phyloP scores from a whole-genome alignment of 352 stramenopile species.

The Paralagenidium karlingii region DNA sequence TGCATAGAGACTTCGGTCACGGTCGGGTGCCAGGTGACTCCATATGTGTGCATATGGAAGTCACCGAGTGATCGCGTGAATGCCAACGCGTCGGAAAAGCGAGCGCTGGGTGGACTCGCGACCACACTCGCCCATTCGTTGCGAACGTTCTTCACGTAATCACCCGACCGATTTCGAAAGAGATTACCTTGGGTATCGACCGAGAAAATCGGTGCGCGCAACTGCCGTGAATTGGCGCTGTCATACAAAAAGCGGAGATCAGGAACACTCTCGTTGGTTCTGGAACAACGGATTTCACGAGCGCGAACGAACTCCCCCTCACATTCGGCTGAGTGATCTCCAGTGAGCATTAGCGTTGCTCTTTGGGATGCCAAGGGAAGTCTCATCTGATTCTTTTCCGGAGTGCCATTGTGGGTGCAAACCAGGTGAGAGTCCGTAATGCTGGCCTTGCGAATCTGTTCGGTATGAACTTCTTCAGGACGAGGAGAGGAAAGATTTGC shows the following conservation, averaged over 20 bases:
- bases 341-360: slow-evolving; percentile 40
- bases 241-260: slow-evolving; percentile 84
- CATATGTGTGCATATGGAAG: slow-evolving; percentile 81
- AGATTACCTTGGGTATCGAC: slow-evolving; percentile 19
- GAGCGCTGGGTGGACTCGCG: slow-evolving; percentile 38
- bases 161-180: slow-evolving; percentile 19
- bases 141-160: slow-evolving; percentile 87
- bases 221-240: slow-evolving; percentile 9
- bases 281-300: slow-evolving; percentile 15
- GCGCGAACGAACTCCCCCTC: slow-evolving; percentile 60
- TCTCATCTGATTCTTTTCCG: slow-evolving; percentile 2
- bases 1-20: slow-evolving; percentile 40
- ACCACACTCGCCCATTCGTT: slow-evolving; percentile 85
- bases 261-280: slow-evolving; percentile 17
- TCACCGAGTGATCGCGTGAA: slow-evolving; percentile 83
- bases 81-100: slow-evolving; percentile 70
- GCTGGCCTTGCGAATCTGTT: too few relatives aligned
- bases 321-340: slow-evolving; percentile 74
- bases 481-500: too few relatives aligned
- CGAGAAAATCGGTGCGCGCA: slow-evolving; percentile 23
- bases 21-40: slow-evolving; percentile 50
- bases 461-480: too few relatives aligned
- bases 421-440: too few relatives aligned
- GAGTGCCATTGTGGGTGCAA: not conserved
- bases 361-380: slow-evolving; percentile 8